Base-by-base conservation (phyloP, 306 rosid species). In the Gillenia trifoliata region DNA sequence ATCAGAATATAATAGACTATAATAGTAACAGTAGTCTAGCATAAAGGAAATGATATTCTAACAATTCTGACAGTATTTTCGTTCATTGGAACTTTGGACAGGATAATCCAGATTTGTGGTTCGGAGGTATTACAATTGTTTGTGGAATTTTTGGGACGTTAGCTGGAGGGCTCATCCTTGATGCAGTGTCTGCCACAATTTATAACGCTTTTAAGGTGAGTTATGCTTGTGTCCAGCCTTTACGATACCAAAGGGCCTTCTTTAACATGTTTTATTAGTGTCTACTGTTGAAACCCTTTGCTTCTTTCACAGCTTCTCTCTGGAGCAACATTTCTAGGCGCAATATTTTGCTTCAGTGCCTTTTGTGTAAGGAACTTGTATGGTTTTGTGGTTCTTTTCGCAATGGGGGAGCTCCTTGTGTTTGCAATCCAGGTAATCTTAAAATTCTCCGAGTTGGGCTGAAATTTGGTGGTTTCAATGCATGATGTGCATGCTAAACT, bases 61-160 rank as follows among this genome's bases (percentile, higher is more conserved):
- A 60, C 6, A 60, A 7, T 33, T 20, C 36, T 41, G 70, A 54
- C 62, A 62, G 72, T 68, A 63, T 29, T 80, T 40, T 40, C 45
- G 15, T 47, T 34, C 26, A 17, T 16, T 73, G 70, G 73, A 79
- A 72, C 76, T 81, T 69, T 74, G 73, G 63, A 69, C 90, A 93
- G 98, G 82, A 30, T 56, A 83, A 90, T 81, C 93, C 98, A 66
- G 98, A 94, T 83, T 61, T 89, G 86, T 72, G 89, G 66, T 94
- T 91, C 71, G 98, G 98, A 82, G 96, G 91, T 62, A 75, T 94
- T 52, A 94, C 98, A 36, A 77, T 94, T 34, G 65, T 91, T 55
- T 91, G 96, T 76, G 98, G 98, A 77, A 79, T 94, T 75, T 30
- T 91, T 50, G 98, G 98, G 70, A 88, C 98, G 13, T 67, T 94